Base-by-base conservation (phyloP, 176 grass and related monocot genomes). In the Musa schizocarpa region DNA sequence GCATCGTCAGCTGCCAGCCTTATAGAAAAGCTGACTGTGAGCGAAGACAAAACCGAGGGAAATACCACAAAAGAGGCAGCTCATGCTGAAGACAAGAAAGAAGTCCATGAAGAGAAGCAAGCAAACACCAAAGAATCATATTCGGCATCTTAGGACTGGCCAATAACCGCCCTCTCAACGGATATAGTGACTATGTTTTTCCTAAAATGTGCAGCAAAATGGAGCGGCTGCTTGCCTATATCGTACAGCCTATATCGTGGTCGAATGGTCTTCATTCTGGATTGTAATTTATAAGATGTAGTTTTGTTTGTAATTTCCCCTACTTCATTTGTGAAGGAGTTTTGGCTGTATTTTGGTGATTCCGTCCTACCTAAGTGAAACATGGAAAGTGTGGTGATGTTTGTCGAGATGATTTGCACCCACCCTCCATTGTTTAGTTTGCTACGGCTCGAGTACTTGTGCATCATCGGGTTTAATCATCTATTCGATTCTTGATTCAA, bases 21-120 rank as follows among this genome's bases (percentile, higher is more conserved):
- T 73, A 78, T 86, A 50, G 73, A 89, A 79, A 92, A 82, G 76
- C 77, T 92, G 50, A 76, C 55, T 0, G 83, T 92, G 11, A 57
- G 54, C 0, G 86, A 86, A 19, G 50, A 1, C 3, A 84, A 77
- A 59, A 69, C 74, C 54, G 83, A 86, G 54, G 79, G 80, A 54
- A 71, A 12, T 13, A 19, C 11, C 0, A 68, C 55, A 50, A 84
- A 81, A 82, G 81, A 83, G 54, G 82, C 70, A 49, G 17, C 80
- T 14, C 24, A 68, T 11, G 75, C 51, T 25, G 75, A 78, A 13
- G 80, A 83, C 3, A 83, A 85, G 49, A 81, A 83, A 52, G 52
- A 17, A 20, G 68, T 13, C 11, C 11, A 70, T 21, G 8, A 70
- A 70, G 43, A 50, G 65, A 29, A 68, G 25, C 65, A 70, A 21